Base-by-base conservation (phyloP, 225 moss, liverwort and hornwort genomes). In the Pseudoscleropodium purum region DNA sequence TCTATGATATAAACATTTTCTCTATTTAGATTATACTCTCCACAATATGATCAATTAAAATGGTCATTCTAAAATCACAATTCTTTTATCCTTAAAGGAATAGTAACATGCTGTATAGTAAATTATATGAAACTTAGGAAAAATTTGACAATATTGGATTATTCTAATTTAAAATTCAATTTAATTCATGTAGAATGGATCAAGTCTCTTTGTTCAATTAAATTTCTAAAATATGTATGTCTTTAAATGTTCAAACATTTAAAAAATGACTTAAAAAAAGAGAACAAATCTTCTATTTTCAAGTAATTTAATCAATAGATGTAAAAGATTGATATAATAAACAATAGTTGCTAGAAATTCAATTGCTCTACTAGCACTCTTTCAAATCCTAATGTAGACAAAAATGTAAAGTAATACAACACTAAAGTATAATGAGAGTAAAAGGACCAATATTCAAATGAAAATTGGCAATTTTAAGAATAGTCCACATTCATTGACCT, bases 201-300 rank as follows among this genome's bases (percentile, higher is more conserved):
- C 1, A 8, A 24, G 1, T 36, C 9, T 54, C 12, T 36, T 47
- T 2, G 0, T 3, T 31, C 9, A 9, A 5, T 34, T 77, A 24
- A 7, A 34, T 24, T 24, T 2, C 2, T 51, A 52, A 49, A 52
- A 77, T 54, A 23, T 23, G 1, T 52, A 1, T 24, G 9, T 21
- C 16, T 25, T 61, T 24, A 15, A 3, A 54, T 36, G 36, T 2
- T 78, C 15, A 54, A 24, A 77, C 15, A 25, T 78, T 56, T 15
- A 15, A n/a, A 37, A 4, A 56, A 56, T 36, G 4, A 25, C 16
- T 56, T 16, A 16, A 1, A 25, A 78, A 56, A 56, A 24, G 6
- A 36, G 0, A 9, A 25, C 2, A 15, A 17, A 56, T 37, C 20
- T 3, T n/a, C 4, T 56, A 26, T 56, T 79, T 37, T 25, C 56